Percentiles rank a stretch among this genome's conserved stretches.
Conservation (phyloP, 2,329 filamentous ascomycete species). For the Sporothrix schenckii region DNA sequence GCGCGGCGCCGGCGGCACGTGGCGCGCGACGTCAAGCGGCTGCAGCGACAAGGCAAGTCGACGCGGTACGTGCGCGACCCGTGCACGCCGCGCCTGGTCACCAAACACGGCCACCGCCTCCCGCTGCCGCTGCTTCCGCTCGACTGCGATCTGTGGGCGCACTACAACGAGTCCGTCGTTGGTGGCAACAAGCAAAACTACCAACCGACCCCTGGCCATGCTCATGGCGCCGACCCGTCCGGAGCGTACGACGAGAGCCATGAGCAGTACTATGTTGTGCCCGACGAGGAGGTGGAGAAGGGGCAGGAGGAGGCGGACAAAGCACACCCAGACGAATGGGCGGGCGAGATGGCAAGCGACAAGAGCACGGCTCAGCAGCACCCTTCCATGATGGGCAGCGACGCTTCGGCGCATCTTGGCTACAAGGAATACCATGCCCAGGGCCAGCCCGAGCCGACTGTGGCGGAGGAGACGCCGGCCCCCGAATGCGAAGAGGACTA, state of each 20-base stretch:
- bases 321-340: too few species aligned
- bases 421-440: not conserved
- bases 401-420: not conserved
- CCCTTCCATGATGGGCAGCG: not conserved
- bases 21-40: not conserved
- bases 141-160: constrained; percentile 21
- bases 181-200: not conserved
- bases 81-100: constrained; percentile 32
- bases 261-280: not conserved
- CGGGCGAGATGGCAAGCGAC: not conserved
- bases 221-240: not conserved
- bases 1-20: constrained; percentile 19
- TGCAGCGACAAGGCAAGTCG: not conserved
- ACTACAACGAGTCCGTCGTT: constrained; percentile 13
- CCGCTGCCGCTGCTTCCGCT: constrained; percentile 33
- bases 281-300: not conserved
- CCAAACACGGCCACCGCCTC: constrained; percentile 35
- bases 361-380: not conserved
- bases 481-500: constrained; percentile 30
- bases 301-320: not conserved
- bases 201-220: not conserved
- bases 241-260: not conserved
- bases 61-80: not conserved
- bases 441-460: not conserved
- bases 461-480: not conserved